Evolutionary conservation across 164 flowering plant species (phyloP).

Genomic region (Sedum album): DNA sequence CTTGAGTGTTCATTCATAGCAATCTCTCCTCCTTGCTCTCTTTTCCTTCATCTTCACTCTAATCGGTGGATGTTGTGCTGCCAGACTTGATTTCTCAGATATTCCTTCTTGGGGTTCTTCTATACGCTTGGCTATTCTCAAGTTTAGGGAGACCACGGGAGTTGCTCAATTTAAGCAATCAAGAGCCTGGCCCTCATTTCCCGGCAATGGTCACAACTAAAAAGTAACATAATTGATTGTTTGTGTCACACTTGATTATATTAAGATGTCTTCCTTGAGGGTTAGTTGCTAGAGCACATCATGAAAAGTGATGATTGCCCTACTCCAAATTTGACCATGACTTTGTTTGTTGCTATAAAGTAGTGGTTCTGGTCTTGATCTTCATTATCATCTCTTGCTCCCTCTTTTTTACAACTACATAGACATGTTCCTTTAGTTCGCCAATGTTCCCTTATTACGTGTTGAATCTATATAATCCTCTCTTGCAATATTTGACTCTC

Average conservation of each 20-base stretch:
- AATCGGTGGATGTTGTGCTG: too few species aligned
- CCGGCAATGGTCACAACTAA: background rate
- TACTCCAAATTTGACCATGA: slow-evolving; percentile 2
- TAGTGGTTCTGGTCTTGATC: background rate
- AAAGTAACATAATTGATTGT: background rate
- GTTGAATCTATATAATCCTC: background rate
- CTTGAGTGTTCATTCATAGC: background rate
- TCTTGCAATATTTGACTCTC: background rate
- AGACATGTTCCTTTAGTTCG: background rate
- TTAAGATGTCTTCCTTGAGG: background rate
- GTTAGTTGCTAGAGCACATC: background rate
- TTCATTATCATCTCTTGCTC: background rate
- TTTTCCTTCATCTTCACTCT: background rate
- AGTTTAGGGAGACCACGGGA: background rate
- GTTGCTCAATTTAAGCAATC: background rate
- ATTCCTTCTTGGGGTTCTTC: background rate
- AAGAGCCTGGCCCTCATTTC: background rate
- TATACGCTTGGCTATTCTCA: background rate
- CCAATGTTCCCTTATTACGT: background rate
- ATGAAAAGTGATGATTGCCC: background rate
- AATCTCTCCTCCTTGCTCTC: background rate
- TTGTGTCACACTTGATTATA: background rate
- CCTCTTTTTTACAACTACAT: background rate
- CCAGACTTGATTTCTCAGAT: background rate
- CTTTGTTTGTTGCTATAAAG: background rate